Percentiles rank a stretch among this genome's conserved stretches.
These are phyloP conservation scores for Mycena filopes DNA, from an alignment of 768 basidiomycete species.

Conservation along the genomic window DNA sequence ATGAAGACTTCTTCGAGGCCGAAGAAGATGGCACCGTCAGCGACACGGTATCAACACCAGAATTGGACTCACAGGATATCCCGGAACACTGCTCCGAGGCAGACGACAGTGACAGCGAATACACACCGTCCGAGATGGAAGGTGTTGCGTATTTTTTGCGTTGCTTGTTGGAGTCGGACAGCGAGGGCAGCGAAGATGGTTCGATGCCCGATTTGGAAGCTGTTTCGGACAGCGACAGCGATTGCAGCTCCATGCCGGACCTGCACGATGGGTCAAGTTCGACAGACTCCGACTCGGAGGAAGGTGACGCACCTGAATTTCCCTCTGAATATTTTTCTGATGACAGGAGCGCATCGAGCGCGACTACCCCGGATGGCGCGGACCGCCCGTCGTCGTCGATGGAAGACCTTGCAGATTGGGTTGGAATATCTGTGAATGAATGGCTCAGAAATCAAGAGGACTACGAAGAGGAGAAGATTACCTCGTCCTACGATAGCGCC, in stretches of 20 bases:
- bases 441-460: too few species aligned
- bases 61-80: too few species aligned
- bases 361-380: background rate
- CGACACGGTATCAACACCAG: too few species aligned
- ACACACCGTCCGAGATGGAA: background rate
- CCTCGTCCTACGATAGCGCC: too few species aligned
- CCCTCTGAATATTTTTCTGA: background rate
- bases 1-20: constrained; percentile 12
- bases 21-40: constrained; percentile 17
- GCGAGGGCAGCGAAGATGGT: too few species aligned
- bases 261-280: constrained; percentile 16
- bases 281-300: background rate
- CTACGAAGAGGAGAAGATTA: too few species aligned
- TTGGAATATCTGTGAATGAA: too few species aligned
- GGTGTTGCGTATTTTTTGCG: too few species aligned
- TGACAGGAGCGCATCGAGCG: background rate
- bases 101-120: background rate
- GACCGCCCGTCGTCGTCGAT: background rate
- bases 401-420: too few species aligned
- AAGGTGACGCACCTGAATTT: constrained; percentile 16
- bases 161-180: too few species aligned
- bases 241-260: constrained; percentile 2
- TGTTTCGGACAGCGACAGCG: constrained; percentile 13
- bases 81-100: too few species aligned
- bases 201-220: constrained; percentile 6